Base-by-base conservation (phyloP, 1,284 basidiomycete genomes). In the Trichosporon sp. region DNA sequence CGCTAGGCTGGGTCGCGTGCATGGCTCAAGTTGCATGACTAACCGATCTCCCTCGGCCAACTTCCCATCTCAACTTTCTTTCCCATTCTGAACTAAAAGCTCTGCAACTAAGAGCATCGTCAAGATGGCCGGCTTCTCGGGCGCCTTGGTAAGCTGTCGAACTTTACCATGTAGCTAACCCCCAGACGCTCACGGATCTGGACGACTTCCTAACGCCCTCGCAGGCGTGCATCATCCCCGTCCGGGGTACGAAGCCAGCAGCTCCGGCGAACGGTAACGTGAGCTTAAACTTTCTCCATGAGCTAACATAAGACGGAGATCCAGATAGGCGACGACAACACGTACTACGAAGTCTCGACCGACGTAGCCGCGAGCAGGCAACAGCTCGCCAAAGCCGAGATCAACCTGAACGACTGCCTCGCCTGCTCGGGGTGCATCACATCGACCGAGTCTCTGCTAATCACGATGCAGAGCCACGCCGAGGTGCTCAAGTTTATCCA, bases 191-290 rank as follows among this genome's bases (percentile, higher is more conserved):
- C 62, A 94, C 92, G 19, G 95, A 99, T 79, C 86, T 99, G 54
- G 98, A 98, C 80, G 96, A 99, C 82, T 99, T 95, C 79, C 91
- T 99, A 58, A 92, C 93, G 0, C 96, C 96, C 3, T 92, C 94
- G 1, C 95, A 98, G 82, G 90, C 91, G 46, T 99, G 96, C 80
- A 98, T 99, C 81, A 98, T 98, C 75, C 95, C 96, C 2, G 92
- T 98, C 23, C 62, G 78, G 60, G 29, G 65, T 9, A 70, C 67
- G 34, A 66, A 70, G 49, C 61, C 64, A 1, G 68, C 68, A 31
- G 71, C 64, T 1, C 63, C 70, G 29, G 63, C 56, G 4, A 21
- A 44, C 44, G 25, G 40, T 14, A 64, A 61, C 32, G 63, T 64
- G 44, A 58, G 63, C 56, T 61, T 1, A n/a, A 16, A 11, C 13